Percentiles rank a stretch among this genome's conserved stretches.
Evolutionary conservation across 202 grass and related monocot genomes (phyloP).

Genomic region (Schoenoplectus triqueter): DNA sequence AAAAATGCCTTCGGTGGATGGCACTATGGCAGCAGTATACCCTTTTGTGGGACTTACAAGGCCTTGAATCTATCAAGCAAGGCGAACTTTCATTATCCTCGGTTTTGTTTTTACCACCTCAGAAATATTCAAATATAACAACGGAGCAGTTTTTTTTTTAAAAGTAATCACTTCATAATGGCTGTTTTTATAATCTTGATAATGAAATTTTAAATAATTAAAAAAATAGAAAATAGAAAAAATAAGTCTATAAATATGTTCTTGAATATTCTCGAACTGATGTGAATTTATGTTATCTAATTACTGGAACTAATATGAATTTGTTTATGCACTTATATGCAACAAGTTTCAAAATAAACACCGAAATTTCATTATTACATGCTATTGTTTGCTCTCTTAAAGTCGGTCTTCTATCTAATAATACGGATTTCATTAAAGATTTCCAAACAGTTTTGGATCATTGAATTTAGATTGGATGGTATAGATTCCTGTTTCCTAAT

Average conservation of each 20-base stretch:
- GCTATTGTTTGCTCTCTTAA: not conserved
- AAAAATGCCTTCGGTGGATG: not conserved
- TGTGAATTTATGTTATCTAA: not conserved
- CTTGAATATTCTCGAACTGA: no score
- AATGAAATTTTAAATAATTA: no score
- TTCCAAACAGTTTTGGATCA: not conserved
- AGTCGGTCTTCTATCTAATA: not conserved
- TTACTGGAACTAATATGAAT: not conserved
- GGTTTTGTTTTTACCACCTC: not conserved
- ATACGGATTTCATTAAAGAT: not conserved
- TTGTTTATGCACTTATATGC: no score
- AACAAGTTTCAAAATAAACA: not conserved
- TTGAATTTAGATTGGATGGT: not conserved
- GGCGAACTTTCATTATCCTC: not conserved
- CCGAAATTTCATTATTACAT: not conserved
- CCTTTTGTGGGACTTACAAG: conserved; percentile 11
- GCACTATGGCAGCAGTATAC: not conserved
- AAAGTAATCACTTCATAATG: no score
- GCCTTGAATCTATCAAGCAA: not conserved
- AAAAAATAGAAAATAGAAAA: no score
- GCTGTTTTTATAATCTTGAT: no score
- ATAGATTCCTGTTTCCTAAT: not conserved
- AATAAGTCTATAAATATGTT: no score
- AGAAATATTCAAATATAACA: not conserved
- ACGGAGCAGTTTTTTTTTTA: not conserved